Evolutionary conservation across 2,329 filamentous ascomycete species (phyloP), one percentile per base, ranked within the genome.

Genomic region (Leptodontidium sp.): DNA sequence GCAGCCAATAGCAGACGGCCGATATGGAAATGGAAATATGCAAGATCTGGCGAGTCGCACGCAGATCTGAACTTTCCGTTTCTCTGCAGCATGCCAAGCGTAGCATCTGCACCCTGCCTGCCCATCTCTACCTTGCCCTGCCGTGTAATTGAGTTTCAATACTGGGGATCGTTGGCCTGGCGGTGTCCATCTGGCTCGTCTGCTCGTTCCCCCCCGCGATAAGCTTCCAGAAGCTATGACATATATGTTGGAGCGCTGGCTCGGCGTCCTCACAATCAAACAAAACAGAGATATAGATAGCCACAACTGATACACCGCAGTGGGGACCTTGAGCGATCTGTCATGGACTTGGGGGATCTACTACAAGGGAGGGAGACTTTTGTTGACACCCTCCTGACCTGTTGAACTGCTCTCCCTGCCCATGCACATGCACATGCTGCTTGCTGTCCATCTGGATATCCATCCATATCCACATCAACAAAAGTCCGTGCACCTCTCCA

Each of bases 181-280:
- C 38, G 12, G 12, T 58, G 55, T 47, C 45, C 12, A 8, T 6
- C 45, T 47, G 45, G 45, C 45, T 12, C 11, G 38, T 11, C 52
- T 35, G 52, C 40, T 61, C 9, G 38, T 9, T 7, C 12, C 43
- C 68, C 68, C 68, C 68, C 65, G 59, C 68, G 65, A 70, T 70
- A 70, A 70, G 65, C 58, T 64, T 66, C 61, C 59, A 52, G 59
- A 61, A 65, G 61, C 68, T 69, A 65, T 70, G 68, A 70, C 68
- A 65, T 66, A 61, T 64, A 47, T 67, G 59, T 52, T 49, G 40
- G 40, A 62, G 43, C 43, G 26, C 35, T 4, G 43, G 24, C 59
- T 49, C 29, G 45, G 59, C 59, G 45, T 24, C 14, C 24, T 62
- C 59, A 62, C 43, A 29, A 24, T 62, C 59, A 62, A 50, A 59